A percentile compares a stretch with the other conserved stretches of the same genome.
Conservation (phyloP, 2,329 filamentous ascomycete genomes). For the Stenocarpella maydis region DNA sequence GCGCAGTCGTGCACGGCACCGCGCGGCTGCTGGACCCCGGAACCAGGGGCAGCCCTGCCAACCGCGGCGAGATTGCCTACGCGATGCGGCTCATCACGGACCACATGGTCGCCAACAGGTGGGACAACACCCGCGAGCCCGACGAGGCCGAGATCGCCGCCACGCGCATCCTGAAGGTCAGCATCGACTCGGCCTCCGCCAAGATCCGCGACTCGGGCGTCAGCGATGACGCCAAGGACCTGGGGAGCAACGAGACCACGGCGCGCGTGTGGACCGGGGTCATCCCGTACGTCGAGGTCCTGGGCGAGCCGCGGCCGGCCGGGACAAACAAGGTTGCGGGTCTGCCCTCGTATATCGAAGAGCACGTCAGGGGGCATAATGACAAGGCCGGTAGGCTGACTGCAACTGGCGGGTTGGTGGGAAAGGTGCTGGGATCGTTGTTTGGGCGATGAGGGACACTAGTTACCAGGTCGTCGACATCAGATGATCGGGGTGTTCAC, state of each 20-base stretch:
- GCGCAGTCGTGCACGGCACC: conserved; percentile 78
- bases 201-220: conserved; percentile 76
- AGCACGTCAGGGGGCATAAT: conserved; percentile 52
- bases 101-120: conserved; percentile 73
- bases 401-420: conserved; percentile 10
- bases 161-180: conserved; percentile 76
- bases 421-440: conserved; percentile 26
- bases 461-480: too few species aligned
- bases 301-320: conserved; percentile 70
- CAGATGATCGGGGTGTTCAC: too few species aligned
- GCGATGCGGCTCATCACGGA: conserved; percentile 84
- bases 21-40: conserved; percentile 67
- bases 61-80: conserved; percentile 75
- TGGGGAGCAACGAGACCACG: conserved; percentile 41
- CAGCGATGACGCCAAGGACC: conserved; percentile 59
- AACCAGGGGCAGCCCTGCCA: conserved; percentile 39
- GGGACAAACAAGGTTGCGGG: conserved; percentile 64
- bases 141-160: conserved; percentile 77
- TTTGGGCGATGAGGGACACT: conserved; percentile 20
- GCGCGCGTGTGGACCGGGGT: conserved; percentile 63
- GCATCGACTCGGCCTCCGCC: conserved; percentile 74
- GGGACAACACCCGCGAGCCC: conserved; percentile 73
- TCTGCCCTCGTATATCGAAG: conserved; percentile 68
- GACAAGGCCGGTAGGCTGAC: conserved; percentile 22
- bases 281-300: conserved; percentile 67